These are phyloP conservation scores for Aureobasidium mangrovei DNA, from an alignment of 2,329 filamentous ascomycete species.

Conservation along the genomic window DNA sequence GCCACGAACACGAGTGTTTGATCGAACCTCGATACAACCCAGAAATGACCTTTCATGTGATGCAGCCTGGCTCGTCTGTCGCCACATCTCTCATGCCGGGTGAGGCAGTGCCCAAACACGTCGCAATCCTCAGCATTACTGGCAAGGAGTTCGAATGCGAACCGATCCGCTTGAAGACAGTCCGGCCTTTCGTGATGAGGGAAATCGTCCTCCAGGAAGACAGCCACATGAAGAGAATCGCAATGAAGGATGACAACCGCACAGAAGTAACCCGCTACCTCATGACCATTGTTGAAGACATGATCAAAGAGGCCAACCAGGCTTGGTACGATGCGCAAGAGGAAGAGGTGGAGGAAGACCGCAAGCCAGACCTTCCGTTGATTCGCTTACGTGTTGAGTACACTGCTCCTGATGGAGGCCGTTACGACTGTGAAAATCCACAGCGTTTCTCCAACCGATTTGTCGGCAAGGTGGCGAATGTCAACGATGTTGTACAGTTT, in stretches of 20 bases:
- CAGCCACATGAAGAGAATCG: conserved; percentile 65
- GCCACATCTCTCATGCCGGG: conserved; percentile 86
- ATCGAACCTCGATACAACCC: conserved; percentile 78
- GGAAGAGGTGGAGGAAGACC: conserved; percentile 47
- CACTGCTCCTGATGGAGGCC: conserved; percentile 71
- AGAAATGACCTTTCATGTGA: conserved; percentile 86
- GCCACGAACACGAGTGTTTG: conserved; percentile 92
- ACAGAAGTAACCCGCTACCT: conserved; percentile 70
- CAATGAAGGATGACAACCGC: conserved; percentile 74
- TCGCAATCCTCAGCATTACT: conserved; percentile 74
- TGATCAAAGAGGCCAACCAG: conserved; percentile 75
- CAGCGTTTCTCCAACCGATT: conserved; percentile 94
- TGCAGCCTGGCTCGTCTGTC: conserved; percentile 94
- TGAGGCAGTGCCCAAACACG: conserved; percentile 84
- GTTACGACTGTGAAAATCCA: conserved; percentile 87
- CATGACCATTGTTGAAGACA: conserved; percentile 67
- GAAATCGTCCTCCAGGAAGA: conserved; percentile 74
- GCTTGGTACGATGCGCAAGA: conserved; percentile 77
- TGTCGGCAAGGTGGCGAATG: conserved; percentile 81
- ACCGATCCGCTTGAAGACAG: conserved; percentile 74
- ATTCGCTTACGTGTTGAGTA: conserved; percentile 88
- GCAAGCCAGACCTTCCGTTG: conserved; percentile 65
- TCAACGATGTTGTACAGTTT: conserved; percentile 88
- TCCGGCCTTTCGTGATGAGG: conserved; percentile 80
- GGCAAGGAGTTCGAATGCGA: conserved; percentile 74